A percentile compares a stretch with the other conserved stretches of the same genome.
Evolutionary conservation across 2,329 filamentous ascomycete genomes (phyloP).

Genomic region (Beauveria rudraprayagi): DNA sequence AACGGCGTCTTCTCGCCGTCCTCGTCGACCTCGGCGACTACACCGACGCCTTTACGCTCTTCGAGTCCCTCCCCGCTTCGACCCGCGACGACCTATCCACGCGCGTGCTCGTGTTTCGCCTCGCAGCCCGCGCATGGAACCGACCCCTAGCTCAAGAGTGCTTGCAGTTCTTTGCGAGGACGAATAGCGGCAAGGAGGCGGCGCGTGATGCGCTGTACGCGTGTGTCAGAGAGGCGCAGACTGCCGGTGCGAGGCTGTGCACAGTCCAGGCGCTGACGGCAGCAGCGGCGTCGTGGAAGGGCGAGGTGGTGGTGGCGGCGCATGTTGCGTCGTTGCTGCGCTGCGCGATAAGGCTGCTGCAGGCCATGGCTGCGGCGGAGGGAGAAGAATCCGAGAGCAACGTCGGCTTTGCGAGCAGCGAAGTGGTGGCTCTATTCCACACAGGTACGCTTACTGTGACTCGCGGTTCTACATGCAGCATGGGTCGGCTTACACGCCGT

Average conservation of each 20-base stretch:
- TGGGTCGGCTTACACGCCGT: neutral
- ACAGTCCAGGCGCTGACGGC: slow-evolving; percentile 34
- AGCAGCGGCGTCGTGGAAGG: slow-evolving; percentile 20
- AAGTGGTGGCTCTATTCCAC: neutral
- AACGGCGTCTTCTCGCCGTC: slow-evolving; percentile 66
- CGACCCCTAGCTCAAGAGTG: slow-evolving; percentile 52
- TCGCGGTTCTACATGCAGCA: too few species aligned
- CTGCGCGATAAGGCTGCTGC: slow-evolving; percentile 46
- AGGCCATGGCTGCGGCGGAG: slow-evolving; percentile 31
- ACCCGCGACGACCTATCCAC: slow-evolving; percentile 57
- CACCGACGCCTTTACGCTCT: slow-evolving; percentile 27
- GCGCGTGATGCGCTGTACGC: slow-evolving; percentile 61
- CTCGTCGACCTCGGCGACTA: slow-evolving; percentile 41
- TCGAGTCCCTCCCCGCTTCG: slow-evolving; percentile 49
- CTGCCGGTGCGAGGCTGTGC: slow-evolving; percentile 51
- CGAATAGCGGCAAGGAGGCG: slow-evolving; percentile 29
- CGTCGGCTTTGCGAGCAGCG: neutral
- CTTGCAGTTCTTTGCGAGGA: slow-evolving; percentile 43
- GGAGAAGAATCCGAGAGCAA: slow-evolving; percentile 2
- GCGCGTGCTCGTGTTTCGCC: slow-evolving; percentile 67
- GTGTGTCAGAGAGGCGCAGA: slow-evolving; percentile 70
- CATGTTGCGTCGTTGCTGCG: slow-evolving; percentile 31
- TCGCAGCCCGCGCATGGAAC: slow-evolving; percentile 54
- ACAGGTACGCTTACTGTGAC: neutral
- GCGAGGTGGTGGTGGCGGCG: slow-evolving; percentile 14